Percentiles rank a stretch among this genome's conserved stretches.
These are phyloP conservation scores for Suillus tomentosus DNA, from an alignment of 768 basidiomycete genomes.

Conservation along the genomic window DNA sequence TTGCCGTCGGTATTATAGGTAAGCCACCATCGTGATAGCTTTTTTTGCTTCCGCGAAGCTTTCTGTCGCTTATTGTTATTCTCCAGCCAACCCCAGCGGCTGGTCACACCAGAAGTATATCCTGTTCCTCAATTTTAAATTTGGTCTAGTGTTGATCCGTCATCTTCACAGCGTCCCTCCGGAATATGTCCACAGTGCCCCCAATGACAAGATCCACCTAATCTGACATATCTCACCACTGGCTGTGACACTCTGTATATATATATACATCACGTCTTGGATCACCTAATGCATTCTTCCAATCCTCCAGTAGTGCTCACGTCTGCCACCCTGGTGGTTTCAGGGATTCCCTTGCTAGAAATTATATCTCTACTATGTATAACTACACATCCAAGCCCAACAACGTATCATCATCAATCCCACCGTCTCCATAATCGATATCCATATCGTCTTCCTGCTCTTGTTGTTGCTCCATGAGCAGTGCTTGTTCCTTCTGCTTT, in stretches of 20 bases:
- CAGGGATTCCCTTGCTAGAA: neutral
- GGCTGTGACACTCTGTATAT: slow-evolving; percentile 16
- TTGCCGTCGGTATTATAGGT: slow-evolving; percentile 63
- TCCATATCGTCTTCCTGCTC: slow-evolving; percentile 32
- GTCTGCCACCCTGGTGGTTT: neutral
- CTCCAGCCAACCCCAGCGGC: slow-evolving; percentile 55
- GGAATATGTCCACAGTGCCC: slow-evolving; percentile 44
- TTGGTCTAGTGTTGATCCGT: slow-evolving; percentile 11
- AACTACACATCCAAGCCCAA: slow-evolving; percentile 52
- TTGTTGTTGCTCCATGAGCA: slow-evolving; percentile 48
- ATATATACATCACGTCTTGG: slow-evolving; percentile 11
- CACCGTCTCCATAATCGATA: slow-evolving; percentile 69
- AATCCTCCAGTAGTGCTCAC: neutral
- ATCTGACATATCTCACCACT: neutral
- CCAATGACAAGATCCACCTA: slow-evolving; percentile 6
- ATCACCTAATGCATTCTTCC: slow-evolving; percentile 2
- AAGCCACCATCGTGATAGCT: slow-evolving; percentile 18
- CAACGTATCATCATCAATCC: slow-evolving; percentile 62
- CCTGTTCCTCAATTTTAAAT: slow-evolving; percentile 21
- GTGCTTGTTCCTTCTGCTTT: slow-evolving; percentile 69
- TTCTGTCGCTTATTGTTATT: slow-evolving; percentile 8
- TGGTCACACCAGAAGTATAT: slow-evolving; percentile 44
- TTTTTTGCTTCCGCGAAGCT: slow-evolving; percentile 13
- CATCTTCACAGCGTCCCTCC: slow-evolving; percentile 31
- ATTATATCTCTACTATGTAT: neutral